Evolutionary conservation across 179 eudicot species (phyloP), one percentile per base, ranked within the genome.

Genomic region (Spinacia oleracea): DNA sequence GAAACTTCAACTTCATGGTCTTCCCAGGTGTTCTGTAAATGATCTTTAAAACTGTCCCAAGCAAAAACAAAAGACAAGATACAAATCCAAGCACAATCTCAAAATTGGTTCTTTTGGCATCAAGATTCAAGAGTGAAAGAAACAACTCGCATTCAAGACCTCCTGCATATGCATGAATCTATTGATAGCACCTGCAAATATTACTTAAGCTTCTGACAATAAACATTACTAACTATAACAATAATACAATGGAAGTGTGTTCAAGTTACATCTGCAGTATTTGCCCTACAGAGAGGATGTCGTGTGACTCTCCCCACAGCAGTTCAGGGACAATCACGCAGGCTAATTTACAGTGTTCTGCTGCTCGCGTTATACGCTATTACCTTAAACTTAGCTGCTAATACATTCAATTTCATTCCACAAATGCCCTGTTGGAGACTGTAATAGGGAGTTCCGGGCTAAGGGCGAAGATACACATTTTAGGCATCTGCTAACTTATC

Each of bases 261-360:
- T 75, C 10, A 59, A 45, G 73, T 31, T 77, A 71, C 73, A 81
- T 71, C 67, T 63, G 76, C 58, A 70, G 42, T 56, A 51, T 63
- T 63, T 56, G 38, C 40, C 45, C 65, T 65, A 70, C 76, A 50
- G 16, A 55, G 25, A 73, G 77, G 50, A 71, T 35, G 77, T 70
- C 40, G 73, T 25, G 64, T 60, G 58, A 80, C 46, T 75, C 38
- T 15, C 78, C 76, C 71, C 70, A 51, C 73, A 74, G 56, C 32
- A 45, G 70, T 80, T 59, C 70, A 46, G 74, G 83, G 71, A 45
- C 74, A 18, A 46, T 76, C 34, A 64, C 59, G 53, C 71, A 12
- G 35, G 23, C 75, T 75, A 80, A 75, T 80, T 74, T 75, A 75
- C 79, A 75, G 45, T 59, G 79, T 80, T 80, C 70, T 56, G 76